Evolutionary conservation across 2,329 filamentous ascomycete genomes (phyloP), one percentile per base, ranked within the genome.

Genomic region (Chrysoporthe cubensis): DNA sequence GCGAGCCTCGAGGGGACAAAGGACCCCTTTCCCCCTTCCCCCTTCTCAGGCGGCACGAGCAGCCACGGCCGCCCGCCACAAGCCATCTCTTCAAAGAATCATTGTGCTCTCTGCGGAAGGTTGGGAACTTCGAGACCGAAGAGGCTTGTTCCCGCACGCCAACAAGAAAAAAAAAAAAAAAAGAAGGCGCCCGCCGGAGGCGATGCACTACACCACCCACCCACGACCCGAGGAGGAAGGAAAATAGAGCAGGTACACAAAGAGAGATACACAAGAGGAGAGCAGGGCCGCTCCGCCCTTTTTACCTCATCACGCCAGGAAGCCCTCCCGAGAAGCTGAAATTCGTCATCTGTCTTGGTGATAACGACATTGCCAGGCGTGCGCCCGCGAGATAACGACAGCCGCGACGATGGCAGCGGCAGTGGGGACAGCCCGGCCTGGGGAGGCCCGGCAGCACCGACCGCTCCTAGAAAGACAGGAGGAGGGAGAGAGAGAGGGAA

Each of bases 341-440:
- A 61, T 62, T 66, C 65, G 66, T 61, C 67, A 69, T 69, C 50
- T 50, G 44, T 56, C 34, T 65, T 26, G 43, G 57, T 46, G 67
- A 69, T 69, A 69, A 69, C 67, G 67, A 67, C 67, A 69, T 67
- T 56, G 32, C 43, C 21, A 42, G n/a, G 57, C 9, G n/a, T 40
- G 42, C 6, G 37, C 48, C 8, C 46, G 46, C 48, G 34, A 69
- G 67, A 69, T 69, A 69, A 66, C 64, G 21, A 32, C 37, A 4
- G 21, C 26, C 26, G 21, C n/a, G 16, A 40, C 40, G n/a, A 56
- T 40, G 54, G 57, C 16, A 57, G 32, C 52, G 26, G 26, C 26
- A 26, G 26, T 26, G 26, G 26, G 26, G 26, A 26, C 26, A 26
- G 26, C 2, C 26, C 26, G 26, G 26, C 26, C 26, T 26, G 26